phyloP scores from a whole-genome alignment of 2,329 filamentous ascomycete species.

The Meredithiella fracta region DNA sequence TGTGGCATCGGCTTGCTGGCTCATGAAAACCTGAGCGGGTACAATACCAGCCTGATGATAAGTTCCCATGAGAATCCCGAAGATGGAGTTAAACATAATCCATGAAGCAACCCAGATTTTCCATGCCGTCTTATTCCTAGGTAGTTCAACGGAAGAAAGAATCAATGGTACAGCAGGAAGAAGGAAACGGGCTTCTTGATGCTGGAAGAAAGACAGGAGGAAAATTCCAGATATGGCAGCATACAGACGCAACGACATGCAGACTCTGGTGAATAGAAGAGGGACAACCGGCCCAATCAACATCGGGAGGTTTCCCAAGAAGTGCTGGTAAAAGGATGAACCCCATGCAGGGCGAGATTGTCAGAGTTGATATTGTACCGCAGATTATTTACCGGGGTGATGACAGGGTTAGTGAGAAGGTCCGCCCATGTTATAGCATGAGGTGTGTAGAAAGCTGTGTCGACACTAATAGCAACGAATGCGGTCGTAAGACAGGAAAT shows the following conservation, averaged over 20 bases:
- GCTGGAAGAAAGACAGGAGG: slow-evolving; percentile 56
- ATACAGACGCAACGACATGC: slow-evolving; percentile 45
- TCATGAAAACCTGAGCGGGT: slow-evolving; percentile 59
- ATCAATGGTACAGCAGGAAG: slow-evolving; percentile 62
- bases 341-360: slow-evolving; percentile 59
- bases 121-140: slow-evolving; percentile 33
- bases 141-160: slow-evolving; percentile 54
- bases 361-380: slow-evolving; percentile 53
- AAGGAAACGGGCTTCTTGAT: slow-evolving; percentile 67
- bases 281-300: slow-evolving; percentile 54
- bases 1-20: slow-evolving; percentile 49
- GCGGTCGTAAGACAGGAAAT: slow-evolving; percentile 51
- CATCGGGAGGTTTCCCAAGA: slow-evolving; percentile 53
- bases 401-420: slow-evolving; percentile 46
- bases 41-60: slow-evolving; percentile 71
- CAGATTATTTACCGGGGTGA: slow-evolving; percentile 66
- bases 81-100: slow-evolving; percentile 51
- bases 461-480: slow-evolving; percentile 57
- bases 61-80: slow-evolving; percentile 60
- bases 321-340: slow-evolving; percentile 69
- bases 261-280: slow-evolving; percentile 41
- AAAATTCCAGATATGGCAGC: slow-evolving; percentile 58
- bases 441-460: slow-evolving; percentile 67
- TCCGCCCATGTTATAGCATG: slow-evolving; percentile 48
- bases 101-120: slow-evolving; percentile 44